A percentile compares a stretch with the other conserved stretches of the same genome.
phyloP scores from a whole-genome alignment of 192 early-diverging fungal genomes.

The Backusella tarrabulga region DNA sequence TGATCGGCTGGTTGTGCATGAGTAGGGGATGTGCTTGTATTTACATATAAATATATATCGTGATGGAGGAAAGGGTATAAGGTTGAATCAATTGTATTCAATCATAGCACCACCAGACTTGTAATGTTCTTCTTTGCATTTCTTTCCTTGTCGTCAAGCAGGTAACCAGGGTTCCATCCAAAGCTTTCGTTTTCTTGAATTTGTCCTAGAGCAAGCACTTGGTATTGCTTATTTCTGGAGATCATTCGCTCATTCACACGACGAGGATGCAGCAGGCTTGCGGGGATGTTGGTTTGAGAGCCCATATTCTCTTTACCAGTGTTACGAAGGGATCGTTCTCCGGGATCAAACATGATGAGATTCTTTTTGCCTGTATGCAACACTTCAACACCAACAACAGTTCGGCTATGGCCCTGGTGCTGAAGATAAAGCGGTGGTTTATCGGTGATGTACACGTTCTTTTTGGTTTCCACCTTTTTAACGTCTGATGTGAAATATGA shows the following conservation, averaged over 20 bases:
- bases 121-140: slow-evolving; percentile 15
- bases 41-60: neutral
- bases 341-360: slow-evolving; percentile 69
- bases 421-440: slow-evolving; percentile 68
- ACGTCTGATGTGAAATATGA: slow-evolving; percentile 48
- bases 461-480: slow-evolving; percentile 25
- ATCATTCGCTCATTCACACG: slow-evolving; percentile 23
- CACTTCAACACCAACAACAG: slow-evolving; percentile 59
- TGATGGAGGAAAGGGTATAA: neutral
- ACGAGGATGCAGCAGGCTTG: slow-evolving; percentile 19
- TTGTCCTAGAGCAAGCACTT: slow-evolving; percentile 32
- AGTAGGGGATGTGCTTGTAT: too few relatives aligned
- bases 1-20: too few relatives aligned
- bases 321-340: slow-evolving; percentile 18
- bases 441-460: slow-evolving; percentile 36
- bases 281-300: neutral
- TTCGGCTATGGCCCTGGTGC: slow-evolving; percentile 68
- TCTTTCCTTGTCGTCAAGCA: slow-evolving; percentile 21
- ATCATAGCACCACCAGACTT: neutral
- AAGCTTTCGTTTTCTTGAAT: neutral
- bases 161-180: slow-evolving; percentile 7
- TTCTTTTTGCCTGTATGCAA: slow-evolving; percentile 33
- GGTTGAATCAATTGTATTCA: too few relatives aligned
- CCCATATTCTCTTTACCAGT: neutral
- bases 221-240: slow-evolving; percentile 32